Evolutionary conservation across 805 yeast species (phyloP).

Genomic region (Kuraishia ogatae): DNA sequence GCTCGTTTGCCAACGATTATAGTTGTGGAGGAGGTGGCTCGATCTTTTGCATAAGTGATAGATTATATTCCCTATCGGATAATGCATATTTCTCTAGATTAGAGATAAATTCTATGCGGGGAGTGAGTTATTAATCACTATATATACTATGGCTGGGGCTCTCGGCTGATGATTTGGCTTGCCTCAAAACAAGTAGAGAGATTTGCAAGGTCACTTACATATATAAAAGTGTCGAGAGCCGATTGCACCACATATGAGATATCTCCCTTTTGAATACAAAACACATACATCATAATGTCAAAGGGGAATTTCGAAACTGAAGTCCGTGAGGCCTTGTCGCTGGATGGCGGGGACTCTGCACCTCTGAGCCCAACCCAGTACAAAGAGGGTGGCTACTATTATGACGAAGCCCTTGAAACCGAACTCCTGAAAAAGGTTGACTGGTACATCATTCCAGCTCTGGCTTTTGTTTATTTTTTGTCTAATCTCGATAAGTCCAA

Average conservation of each 20-base stretch:
- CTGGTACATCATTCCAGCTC: slow-evolving; percentile 30
- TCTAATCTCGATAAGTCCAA: slow-evolving; percentile 35
- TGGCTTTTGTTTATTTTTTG: slow-evolving; percentile 26
- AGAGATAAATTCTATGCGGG: neutral
- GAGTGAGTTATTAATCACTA: neutral
- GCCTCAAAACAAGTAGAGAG: neutral
- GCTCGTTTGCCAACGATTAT: neutral
- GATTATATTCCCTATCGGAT: neutral
- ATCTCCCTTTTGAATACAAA: neutral
- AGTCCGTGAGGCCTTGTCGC: neutral
- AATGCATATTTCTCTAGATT: neutral
- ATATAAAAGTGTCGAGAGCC: neutral
- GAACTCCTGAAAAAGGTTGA: slow-evolving; percentile 33
- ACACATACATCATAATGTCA: neutral
- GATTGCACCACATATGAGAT: too few relatives aligned
- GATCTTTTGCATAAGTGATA: neutral
- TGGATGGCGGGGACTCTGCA: neutral
- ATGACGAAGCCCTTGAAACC: slow-evolving; percentile 4
- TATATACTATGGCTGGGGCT: neutral
- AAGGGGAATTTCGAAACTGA: neutral
- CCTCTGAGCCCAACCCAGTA: neutral
- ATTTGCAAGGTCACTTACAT: neutral
- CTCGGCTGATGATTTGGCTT: neutral
- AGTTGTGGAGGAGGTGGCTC: neutral
- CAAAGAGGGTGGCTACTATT: neutral